Conservation (phyloP, 2,329 filamentous ascomycete species). For the Septoria linicola region DNA sequence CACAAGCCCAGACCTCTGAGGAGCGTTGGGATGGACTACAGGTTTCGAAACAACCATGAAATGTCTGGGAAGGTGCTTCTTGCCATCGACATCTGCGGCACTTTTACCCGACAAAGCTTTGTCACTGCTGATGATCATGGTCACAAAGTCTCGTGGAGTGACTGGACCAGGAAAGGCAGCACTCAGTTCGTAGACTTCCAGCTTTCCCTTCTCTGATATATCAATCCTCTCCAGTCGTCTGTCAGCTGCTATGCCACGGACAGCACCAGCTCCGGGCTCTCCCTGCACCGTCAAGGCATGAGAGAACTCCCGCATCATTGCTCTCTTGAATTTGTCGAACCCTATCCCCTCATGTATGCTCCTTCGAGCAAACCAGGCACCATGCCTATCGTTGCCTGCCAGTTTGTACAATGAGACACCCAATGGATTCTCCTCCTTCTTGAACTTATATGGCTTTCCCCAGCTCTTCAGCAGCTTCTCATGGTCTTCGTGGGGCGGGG, state of each 20-base stretch:
- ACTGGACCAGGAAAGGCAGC: slow-evolving; percentile 89
- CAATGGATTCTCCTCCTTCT: slow-evolving; percentile 69
- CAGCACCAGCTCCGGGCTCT: slow-evolving; percentile 68
- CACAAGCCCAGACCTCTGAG: slow-evolving; percentile 69
- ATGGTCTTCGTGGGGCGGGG: slow-evolving; percentile 53
- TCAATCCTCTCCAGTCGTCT: slow-evolving; percentile 64
- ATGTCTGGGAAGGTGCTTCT: slow-evolving; percentile 58
- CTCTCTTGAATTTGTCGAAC: slow-evolving; percentile 75
- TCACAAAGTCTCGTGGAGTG: slow-evolving; percentile 83
- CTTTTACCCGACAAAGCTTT: slow-evolving; percentile 51
- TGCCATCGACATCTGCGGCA: slow-evolving; percentile 32
- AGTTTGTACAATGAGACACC: slow-evolving; percentile 79
- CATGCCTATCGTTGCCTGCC: slow-evolving; percentile 65
- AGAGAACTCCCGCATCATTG: slow-evolving; percentile 74
- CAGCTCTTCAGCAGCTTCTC: slow-evolving; percentile 72
- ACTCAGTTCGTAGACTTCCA: slow-evolving; percentile 80
- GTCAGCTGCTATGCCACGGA: slow-evolving; percentile 84
- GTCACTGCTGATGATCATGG: slow-evolving; percentile 68
- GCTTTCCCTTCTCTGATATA: slow-evolving; percentile 59
- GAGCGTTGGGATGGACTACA: slow-evolving; percentile 71
- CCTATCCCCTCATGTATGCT: slow-evolving; percentile 77
- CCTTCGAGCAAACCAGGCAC: slow-evolving; percentile 83
- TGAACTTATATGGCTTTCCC: slow-evolving; percentile 77
- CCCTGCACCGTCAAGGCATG: slow-evolving; percentile 72
- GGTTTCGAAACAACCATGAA: slow-evolving; percentile 89